These are phyloP conservation scores for Tricholoma saponaceum DNA, from an alignment of 768 basidiomycete genomes.

Conservation along the genomic window DNA sequence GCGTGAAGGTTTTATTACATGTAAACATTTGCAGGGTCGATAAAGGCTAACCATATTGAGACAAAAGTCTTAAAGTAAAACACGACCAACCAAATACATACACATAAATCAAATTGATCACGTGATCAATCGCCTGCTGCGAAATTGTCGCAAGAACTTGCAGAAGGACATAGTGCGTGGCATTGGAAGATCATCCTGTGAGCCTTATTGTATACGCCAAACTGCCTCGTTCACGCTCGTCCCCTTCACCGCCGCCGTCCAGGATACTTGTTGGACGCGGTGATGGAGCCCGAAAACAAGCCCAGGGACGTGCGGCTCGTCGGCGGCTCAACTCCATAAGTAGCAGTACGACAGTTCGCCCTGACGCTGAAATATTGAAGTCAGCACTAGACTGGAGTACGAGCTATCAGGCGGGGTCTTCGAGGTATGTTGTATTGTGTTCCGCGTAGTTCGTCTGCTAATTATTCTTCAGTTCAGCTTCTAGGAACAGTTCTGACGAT, in stretches of 20 bases:
- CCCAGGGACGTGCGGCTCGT: constrained; percentile 29
- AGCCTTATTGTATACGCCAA: constrained; percentile 32
- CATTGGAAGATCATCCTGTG: neutral
- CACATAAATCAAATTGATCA: constrained; percentile 9
- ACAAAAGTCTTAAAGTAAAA: neutral
- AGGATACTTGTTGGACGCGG: constrained; percentile 48
- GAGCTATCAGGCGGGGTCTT: constrained; percentile 84
- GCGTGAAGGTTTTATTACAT: constrained; percentile 5
- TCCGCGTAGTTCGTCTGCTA: constrained; percentile 1
- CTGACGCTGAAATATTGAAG: constrained; percentile 15
- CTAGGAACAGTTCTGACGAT: constrained; percentile 47
- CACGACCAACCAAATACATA: constrained; percentile 9
- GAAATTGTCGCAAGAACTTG: too few relatives aligned
- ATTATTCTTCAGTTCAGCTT: constrained; percentile 39
- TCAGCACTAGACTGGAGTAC: constrained; percentile 70
- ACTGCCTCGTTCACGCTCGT: constrained; percentile 77
- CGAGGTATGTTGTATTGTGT: constrained; percentile 45
- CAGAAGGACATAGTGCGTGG: neutral
- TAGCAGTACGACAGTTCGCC: constrained; percentile 19
- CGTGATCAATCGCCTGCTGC: neutral
- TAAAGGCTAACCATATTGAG: constrained; percentile 1
- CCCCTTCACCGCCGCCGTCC: constrained; percentile 67
- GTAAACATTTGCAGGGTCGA: constrained; percentile 5
- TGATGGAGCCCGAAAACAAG: constrained; percentile 39
- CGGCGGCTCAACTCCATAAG: constrained; percentile 28